Base-by-base conservation (phyloP, 164 flowering plant genomes). In the Taxillus chinensis region DNA sequence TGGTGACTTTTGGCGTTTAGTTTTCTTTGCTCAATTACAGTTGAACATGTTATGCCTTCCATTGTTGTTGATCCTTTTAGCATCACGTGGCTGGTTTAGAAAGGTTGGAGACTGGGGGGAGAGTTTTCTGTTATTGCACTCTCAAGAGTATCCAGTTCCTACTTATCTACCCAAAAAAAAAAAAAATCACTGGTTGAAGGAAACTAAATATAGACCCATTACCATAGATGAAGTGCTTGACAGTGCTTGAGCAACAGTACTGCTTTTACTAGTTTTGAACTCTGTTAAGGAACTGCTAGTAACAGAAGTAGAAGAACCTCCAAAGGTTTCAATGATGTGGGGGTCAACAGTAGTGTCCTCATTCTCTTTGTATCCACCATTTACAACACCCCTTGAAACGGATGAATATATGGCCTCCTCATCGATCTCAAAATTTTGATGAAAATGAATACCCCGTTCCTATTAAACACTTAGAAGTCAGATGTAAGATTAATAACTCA, bases 391-490 rank as follows among this genome's bases (percentile, higher is more conserved):
- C 64, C 86, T 76, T 62, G 69, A 67, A 52, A 95, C 98, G 7
- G 98, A 83, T n/a, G 98, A 91, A 71, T 67, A 91, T 75, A 86
- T 81, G 40, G 91, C 77, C 77, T 91, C 99, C 73, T 95, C 99
- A 65, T 91, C 98, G 67, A 82, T 62, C 70, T 84, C 95, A 67
- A 89, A 68, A 66, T 75, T 72, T 17, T 70, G 96, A 72, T 71
- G 70, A 55, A 78, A 65, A 41, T 71, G 70, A 55, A 76, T 45
- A 54, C 98, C 99, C 65, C 98, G 81, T 76, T 91, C 99, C 99
- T 95, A 77, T 64, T 60, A 51, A 27, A 27, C 10, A 64, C 48
- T 59, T 11, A 50, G 15, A 61, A 16, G 41, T 16, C n/a, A 16
- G 53, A 27, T 27, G 5, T 46, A 39, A 37, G 43, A 11, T 12